phyloP scores from a whole-genome alignment of 106 monocot species.

The Chionographis japonica region DNA sequence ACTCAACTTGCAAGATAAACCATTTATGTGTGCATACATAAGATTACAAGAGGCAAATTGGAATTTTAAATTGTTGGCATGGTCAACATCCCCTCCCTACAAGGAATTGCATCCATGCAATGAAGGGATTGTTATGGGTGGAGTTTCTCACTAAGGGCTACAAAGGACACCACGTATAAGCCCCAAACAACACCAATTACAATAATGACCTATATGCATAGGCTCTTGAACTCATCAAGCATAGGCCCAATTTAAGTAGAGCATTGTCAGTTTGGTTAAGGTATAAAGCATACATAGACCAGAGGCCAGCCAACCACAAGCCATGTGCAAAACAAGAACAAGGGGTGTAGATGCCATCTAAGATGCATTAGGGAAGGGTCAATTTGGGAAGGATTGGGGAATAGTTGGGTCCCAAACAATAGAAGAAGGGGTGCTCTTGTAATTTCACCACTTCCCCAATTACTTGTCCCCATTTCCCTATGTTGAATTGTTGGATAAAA shows the following conservation, averaged over 20 bases:
- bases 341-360: neutral
- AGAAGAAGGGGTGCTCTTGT: conserved; percentile 1
- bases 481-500: conserved; percentile 12
- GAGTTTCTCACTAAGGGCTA: neutral
- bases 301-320: neutral
- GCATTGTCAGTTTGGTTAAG: neutral
- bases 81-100: too few species aligned
- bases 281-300: too few species aligned
- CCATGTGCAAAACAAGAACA: neutral
- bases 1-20: too few species aligned
- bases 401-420: neutral
- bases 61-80: too few species aligned
- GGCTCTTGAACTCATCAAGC: neutral
- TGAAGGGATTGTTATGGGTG: neutral
- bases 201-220: neutral
- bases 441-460: neutral
- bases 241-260: neutral
- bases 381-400: neutral
- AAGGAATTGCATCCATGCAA: too few species aligned
- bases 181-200: neutral
- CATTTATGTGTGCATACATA: too few species aligned
- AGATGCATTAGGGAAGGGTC: neutral
- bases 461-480: conserved; percentile 8
- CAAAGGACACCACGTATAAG: conserved; percentile 1
- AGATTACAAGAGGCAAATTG: too few species aligned